Percentiles rank a stretch among this genome's conserved stretches.
phyloP scores from a whole-genome alignment of 2,329 filamentous ascomycete species.

The Arthrinium puccinioides region DNA sequence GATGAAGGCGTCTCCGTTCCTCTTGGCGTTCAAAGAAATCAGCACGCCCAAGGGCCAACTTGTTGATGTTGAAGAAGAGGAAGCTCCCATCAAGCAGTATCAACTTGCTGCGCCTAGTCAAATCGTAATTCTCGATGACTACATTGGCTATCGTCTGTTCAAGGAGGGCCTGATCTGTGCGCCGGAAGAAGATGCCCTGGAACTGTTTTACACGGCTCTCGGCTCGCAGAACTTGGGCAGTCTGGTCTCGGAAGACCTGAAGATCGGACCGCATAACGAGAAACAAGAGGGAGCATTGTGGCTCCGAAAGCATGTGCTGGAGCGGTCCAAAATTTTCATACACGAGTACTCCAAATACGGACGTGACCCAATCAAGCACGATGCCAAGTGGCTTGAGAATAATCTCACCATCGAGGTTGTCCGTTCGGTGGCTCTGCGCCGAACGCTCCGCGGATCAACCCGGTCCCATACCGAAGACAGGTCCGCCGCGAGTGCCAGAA shows the following conservation, averaged over 20 bases:
- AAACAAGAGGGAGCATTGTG: conserved; percentile 64
- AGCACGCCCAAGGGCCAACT: conserved; percentile 38
- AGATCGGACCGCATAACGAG: conserved; percentile 57
- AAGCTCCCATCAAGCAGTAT: conserved; percentile 66
- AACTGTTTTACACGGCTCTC: conserved; percentile 76
- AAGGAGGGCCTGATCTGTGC: conserved; percentile 77
- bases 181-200: conserved; percentile 81
- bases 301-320: conserved; percentile 74
- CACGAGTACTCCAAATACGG: conserved; percentile 67
- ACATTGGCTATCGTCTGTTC: conserved; percentile 83
- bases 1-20: conserved; percentile 68
- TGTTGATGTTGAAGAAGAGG: conserved; percentile 50
- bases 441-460: conserved; percentile 64
- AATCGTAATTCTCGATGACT: conserved; percentile 80
- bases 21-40: conserved; percentile 78
- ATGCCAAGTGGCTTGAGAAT: conserved; percentile 84
- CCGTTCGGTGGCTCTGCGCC: conserved; percentile 67
- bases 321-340: conserved; percentile 83
- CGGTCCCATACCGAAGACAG: conserved; percentile 67
- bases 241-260: conserved; percentile 71
- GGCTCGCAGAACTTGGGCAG: conserved; percentile 71
- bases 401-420: conserved; percentile 74
- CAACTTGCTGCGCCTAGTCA: conserved; percentile 65
- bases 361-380: conserved; percentile 72
- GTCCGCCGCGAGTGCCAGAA: conserved; percentile 60